phyloP scores from a whole-genome alignment of 345 rosid genomes.

The Populus euphratica region DNA sequence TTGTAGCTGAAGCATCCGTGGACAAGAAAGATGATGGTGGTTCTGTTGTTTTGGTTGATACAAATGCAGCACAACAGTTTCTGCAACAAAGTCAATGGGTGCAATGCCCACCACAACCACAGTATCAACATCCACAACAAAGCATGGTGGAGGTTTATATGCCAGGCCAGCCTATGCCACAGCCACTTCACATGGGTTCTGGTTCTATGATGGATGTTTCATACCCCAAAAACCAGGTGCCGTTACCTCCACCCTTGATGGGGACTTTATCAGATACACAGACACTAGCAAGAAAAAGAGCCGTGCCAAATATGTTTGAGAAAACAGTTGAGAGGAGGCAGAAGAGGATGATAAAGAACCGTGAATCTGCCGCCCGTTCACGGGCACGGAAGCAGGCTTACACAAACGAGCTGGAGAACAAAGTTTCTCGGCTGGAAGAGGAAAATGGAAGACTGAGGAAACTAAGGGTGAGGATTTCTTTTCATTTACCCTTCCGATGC shows the following conservation, averaged over 20 bases:
- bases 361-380: constrained; percentile 99
- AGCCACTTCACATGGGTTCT: constrained; percentile 45
- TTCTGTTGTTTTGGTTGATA: constrained; percentile 39
- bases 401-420: constrained; percentile 89
- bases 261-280: constrained; percentile 81
- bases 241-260: constrained; percentile 62
- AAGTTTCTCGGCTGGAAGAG: constrained; percentile 86
- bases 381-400: constrained; percentile 99
- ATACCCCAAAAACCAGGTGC: constrained; percentile 60
- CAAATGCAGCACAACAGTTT: constrained; percentile 47
- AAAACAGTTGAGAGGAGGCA: constrained; percentile 90
- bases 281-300: constrained; percentile 77
- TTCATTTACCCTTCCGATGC: neutral
- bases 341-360: constrained; percentile 94
- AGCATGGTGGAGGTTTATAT: constrained; percentile 63
- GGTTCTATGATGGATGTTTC: constrained; percentile 64
- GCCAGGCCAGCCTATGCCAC: constrained; percentile 55
- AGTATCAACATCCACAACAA: constrained; percentile 62
- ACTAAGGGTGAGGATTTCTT: constrained; percentile 51
- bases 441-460: constrained; percentile 89
- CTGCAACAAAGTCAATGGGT: constrained; percentile 77
- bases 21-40: constrained; percentile 33
- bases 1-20: constrained; percentile 59
- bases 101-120: constrained; percentile 65
- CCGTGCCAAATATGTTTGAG: constrained; percentile 52